Percentiles rank a stretch among this genome's conserved stretches.
Evolutionary conservation across 768 basidiomycete genomes (phyloP).

Genomic region (Rhizopogon roseolus): DNA sequence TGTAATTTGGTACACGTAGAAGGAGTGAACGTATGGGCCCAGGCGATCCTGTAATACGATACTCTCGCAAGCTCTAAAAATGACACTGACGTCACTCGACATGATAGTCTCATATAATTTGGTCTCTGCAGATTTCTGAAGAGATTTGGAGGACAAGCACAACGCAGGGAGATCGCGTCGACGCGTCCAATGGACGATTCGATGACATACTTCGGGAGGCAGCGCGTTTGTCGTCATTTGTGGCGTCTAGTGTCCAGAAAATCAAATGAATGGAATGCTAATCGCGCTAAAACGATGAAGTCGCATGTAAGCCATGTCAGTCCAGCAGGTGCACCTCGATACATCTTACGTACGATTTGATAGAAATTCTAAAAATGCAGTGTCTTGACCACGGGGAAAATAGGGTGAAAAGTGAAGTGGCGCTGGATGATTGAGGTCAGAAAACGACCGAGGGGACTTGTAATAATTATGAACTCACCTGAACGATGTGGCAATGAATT

Average conservation of each 20-base stretch:
- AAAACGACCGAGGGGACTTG: background rate
- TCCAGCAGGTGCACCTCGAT: background rate
- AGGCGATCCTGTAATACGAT: constrained; percentile 30
- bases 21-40: constrained; percentile 37
- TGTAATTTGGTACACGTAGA: constrained; percentile 35
- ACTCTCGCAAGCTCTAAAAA: constrained; percentile 34
- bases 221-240: constrained; percentile 16
- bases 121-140: constrained; percentile 45
- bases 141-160: constrained; percentile 39
- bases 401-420: background rate
- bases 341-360: constrained; percentile 1
- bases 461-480: background rate
- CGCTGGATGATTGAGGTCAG: background rate
- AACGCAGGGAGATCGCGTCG: constrained; percentile 38
- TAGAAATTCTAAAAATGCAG: background rate
- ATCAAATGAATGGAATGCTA: background rate
- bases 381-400: background rate
- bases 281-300: background rate
- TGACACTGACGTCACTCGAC: constrained; percentile 31
- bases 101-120: constrained; percentile 39
- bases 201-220: constrained; percentile 38
- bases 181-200: constrained; percentile 33
- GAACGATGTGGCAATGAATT: background rate
- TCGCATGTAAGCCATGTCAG: constrained; percentile 1
- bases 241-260: constrained; percentile 11